These are phyloP conservation scores for Ceratobasidium sp. DNA, from an alignment of 1,284 basidiomycete genomes.

Conservation along the genomic window DNA sequence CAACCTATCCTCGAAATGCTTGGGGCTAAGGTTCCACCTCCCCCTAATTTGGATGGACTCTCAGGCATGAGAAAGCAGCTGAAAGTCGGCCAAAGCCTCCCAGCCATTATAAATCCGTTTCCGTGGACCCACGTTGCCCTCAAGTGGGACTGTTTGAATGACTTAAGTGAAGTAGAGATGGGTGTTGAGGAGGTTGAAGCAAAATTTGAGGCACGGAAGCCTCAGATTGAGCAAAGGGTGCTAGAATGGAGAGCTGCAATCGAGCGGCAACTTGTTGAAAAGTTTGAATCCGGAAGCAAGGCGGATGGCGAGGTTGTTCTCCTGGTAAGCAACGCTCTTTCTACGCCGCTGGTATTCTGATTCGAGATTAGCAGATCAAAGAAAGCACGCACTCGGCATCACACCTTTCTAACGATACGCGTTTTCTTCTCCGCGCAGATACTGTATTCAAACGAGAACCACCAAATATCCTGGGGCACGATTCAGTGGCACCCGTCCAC, in stretches of 20 bases:
- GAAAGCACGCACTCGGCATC: neutral
- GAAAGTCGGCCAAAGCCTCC: neutral
- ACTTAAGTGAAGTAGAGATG: neutral
- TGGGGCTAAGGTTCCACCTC: neutral
- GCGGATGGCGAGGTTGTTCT: neutral
- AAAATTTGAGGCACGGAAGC: neutral
- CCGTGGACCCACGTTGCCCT: neutral
- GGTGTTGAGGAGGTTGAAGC: neutral
- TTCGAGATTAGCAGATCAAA: neutral
- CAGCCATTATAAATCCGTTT: neutral
- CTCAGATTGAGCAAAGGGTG: neutral
- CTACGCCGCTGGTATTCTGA: neutral
- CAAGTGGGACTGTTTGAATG: neutral
- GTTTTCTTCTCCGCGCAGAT: constrained; percentile 7
- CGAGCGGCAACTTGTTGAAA: neutral
- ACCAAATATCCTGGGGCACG: too few relatives aligned
- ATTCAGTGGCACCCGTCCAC: neutral
- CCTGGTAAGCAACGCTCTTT: neutral
- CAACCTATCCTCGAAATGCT: neutral
- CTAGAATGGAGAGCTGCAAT: neutral
- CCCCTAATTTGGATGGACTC: too few relatives aligned
- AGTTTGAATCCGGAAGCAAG: neutral
- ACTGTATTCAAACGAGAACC: constrained; percentile 1
- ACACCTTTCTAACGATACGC: neutral
- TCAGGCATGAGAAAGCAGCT: too few relatives aligned